A percentile compares a stretch with the other conserved stretches of the same genome.
These are phyloP conservation scores for Coniosporium tulheliwenetii DNA, from an alignment of 2,329 filamentous ascomycete species.

Conservation along the genomic window DNA sequence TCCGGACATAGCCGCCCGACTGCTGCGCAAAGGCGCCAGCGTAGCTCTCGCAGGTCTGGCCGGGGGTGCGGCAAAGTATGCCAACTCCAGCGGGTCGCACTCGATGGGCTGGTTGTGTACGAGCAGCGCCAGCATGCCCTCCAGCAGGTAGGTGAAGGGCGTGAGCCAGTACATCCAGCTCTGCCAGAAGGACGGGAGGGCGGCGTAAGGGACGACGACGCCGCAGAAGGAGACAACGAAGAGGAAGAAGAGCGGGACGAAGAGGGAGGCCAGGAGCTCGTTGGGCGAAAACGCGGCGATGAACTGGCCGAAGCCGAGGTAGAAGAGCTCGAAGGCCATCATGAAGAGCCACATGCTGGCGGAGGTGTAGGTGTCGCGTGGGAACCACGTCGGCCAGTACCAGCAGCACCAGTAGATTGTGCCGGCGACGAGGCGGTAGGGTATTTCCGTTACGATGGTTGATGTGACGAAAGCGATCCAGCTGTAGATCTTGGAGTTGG, in stretches of 20 bases:
- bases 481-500: constrained; percentile 65
- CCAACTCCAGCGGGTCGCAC: constrained; percentile 20
- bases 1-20: constrained; percentile 45
- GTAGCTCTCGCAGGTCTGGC: constrained; percentile 43
- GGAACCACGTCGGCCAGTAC: constrained; percentile 41
- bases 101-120: constrained; percentile 24
- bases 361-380: constrained; percentile 38
- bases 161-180: constrained; percentile 26
- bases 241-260: constrained; percentile 55
- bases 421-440: constrained; percentile 50
- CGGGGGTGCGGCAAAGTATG: constrained; percentile 32
- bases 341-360: constrained; percentile 49
- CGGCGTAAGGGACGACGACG: constrained; percentile 45
- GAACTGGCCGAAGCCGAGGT: constrained; percentile 48
- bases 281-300: constrained; percentile 54
- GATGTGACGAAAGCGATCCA: constrained; percentile 57
- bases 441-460: constrained; percentile 52
- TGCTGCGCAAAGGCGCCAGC: constrained; percentile 35
- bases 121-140: constrained; percentile 21
- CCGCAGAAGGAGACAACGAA: constrained; percentile 50
- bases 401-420: constrained; percentile 42
- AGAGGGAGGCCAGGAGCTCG: constrained; percentile 46
- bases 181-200: constrained; percentile 18
- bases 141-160: constrained; percentile 28
- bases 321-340: constrained; percentile 51